Conservation (phyloP, 2,329 filamentous ascomycete species). For the Cordyceps farinosa region DNA sequence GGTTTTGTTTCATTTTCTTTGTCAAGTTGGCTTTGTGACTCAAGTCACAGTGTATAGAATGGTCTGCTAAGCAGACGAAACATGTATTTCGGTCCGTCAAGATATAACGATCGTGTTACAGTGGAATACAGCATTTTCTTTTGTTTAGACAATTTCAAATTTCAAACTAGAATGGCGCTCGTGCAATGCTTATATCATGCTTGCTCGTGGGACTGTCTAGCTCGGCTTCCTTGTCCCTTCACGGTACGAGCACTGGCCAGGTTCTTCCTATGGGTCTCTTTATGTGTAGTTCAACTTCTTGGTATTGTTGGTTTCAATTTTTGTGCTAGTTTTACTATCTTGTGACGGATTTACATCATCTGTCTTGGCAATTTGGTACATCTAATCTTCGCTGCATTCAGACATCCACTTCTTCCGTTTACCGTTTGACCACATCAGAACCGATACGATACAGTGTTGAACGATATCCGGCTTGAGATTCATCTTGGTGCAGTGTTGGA, state of each 20-base stretch:
- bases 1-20: conserved; percentile 12
- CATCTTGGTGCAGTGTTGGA: conserved; percentile 3
- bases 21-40: conserved; percentile 12
- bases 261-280: not conserved
- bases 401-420: not conserved
- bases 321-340: not conserved
- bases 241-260: not conserved
- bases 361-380: not conserved
- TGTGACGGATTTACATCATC: not conserved
- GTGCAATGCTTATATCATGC: too few relatives aligned
- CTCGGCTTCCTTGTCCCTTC: not conserved
- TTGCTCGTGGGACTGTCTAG: not conserved
- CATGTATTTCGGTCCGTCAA: conserved; percentile 16
- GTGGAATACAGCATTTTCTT: conserved; percentile 13
- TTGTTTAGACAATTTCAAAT: not conserved
- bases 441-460: conserved; percentile 23
- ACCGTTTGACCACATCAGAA: not conserved
- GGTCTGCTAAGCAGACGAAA: conserved; percentile 4
- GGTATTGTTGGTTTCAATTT: not conserved
- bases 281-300: not conserved
- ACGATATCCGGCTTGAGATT: conserved; percentile 19
- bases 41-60: conserved; percentile 20
- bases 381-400: conserved; percentile 1
- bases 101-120: conserved; percentile 7
- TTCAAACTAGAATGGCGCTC: not conserved